Evolutionary conservation across 495 filamentous ascomycete genomes (phyloP), one percentile per base, ranked within the genome.

Genomic region (Beverwykella pulmonaria): DNA sequence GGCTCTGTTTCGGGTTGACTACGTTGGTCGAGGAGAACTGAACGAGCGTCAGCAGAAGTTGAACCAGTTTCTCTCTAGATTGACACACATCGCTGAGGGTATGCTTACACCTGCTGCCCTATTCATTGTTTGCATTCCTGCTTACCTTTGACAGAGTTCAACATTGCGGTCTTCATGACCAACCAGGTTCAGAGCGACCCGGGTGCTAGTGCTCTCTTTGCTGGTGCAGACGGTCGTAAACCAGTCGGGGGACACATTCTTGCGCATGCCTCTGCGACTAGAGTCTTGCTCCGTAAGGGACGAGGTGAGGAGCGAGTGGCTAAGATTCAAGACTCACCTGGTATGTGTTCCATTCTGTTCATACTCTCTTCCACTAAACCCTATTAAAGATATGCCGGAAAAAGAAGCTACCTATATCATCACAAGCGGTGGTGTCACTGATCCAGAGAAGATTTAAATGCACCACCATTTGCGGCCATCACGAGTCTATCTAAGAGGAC

Each of bases 131-230:
- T 17, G 20, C 1, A 36, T 34, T 6, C 32, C 36, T 20, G n/a
- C 60, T 61, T 1, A 71, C 52, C 1, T 25, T 27, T 61, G 14
- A 19, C 54, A 87, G 90, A 92, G 71, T 92, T 92, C 77, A 92
- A 92, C 67, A 79, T 92, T 62, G 87, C 83, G 56, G 88, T 92
- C 25, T 76, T 92, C 53, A 87, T 92, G 85, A 92, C 90, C 25
- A 92, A 92, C 64, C 90, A 92, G 76, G 90, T 92, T 48, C 88
- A 91, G 77, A 88, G 84, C 55, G 90, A 92, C 65, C 90, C 90
- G n/a, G 89, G 90, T 63, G 90, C 90, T 1, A 90, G 82, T 76
- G 87, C 89, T 34, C 81, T 92, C n/a, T 92, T 92, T 61, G 87
- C 89, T 39, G 86, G 88, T 57, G 90, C 87, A 34, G 90, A 92